Percentiles rank a stretch among this genome's conserved stretches.
phyloP scores from a whole-genome alignment of 257 asterid species.

The Paraleonurus japonicus region DNA sequence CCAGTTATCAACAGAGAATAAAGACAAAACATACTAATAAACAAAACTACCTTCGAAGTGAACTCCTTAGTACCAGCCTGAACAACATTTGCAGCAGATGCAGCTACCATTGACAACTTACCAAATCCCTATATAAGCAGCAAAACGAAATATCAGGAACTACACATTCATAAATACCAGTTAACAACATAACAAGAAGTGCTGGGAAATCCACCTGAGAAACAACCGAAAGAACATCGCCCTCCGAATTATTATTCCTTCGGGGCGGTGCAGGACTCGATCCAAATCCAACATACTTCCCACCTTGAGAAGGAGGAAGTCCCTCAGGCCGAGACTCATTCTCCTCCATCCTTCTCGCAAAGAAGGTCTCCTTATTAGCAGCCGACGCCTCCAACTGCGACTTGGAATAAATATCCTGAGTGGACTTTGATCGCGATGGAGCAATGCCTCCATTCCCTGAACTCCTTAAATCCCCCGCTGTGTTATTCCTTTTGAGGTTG shows the following conservation, averaged over 20 bases:
- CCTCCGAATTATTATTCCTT: slow-evolving; percentile 42
- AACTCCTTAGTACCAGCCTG: slow-evolving; percentile 89
- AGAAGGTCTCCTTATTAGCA: slow-evolving; percentile 70
- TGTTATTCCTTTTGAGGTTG: slow-evolving; percentile 66
- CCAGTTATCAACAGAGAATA: neutral
- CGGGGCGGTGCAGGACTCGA: slow-evolving; percentile 57
- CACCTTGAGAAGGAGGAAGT: slow-evolving; percentile 89
- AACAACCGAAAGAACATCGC: slow-evolving; percentile 74
- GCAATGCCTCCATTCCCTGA: slow-evolving; percentile 47
- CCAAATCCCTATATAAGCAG: slow-evolving; percentile 68
- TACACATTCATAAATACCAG: neutral
- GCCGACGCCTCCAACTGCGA: slow-evolving; percentile 80
- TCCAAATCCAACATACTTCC: slow-evolving; percentile 92
- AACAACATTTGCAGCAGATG: slow-evolving; percentile 78
- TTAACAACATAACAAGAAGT: neutral
- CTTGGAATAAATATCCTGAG: slow-evolving; percentile 58
- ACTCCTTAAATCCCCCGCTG: slow-evolving; percentile 78
- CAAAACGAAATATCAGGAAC: neutral
- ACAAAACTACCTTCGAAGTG: slow-evolving; percentile 58
- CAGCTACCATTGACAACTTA: slow-evolving; percentile 78
- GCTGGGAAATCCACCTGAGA: slow-evolving; percentile 53
- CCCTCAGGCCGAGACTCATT: slow-evolving; percentile 81
- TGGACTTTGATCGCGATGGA: slow-evolving; percentile 66
- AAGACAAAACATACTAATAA: neutral
- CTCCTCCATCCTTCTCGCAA: slow-evolving; percentile 65